These are phyloP conservation scores for Andrographis paniculata DNA, from an alignment of 305 asterid species.

Conservation along the genomic window DNA sequence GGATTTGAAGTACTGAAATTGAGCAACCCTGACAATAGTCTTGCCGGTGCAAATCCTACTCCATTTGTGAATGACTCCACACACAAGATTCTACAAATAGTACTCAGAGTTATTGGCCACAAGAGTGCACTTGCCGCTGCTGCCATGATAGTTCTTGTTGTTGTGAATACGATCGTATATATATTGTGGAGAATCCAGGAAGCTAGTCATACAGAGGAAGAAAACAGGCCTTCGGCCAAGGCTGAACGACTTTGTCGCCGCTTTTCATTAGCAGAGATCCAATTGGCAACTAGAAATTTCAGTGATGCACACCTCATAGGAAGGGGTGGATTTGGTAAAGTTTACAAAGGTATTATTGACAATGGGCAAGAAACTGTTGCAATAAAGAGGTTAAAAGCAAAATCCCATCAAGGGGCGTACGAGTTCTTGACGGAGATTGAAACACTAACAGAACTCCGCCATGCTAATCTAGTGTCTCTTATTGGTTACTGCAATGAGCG, in stretches of 20 bases:
- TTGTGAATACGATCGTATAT: slow-evolving; percentile 20
- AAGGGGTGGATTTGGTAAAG: slow-evolving; percentile 83
- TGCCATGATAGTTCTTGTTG: slow-evolving; percentile 22
- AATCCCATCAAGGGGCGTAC: slow-evolving; percentile 54
- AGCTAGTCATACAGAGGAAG: slow-evolving; percentile 30
- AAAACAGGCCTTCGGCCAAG: slow-evolving; percentile 16
- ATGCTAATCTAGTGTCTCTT: slow-evolving; percentile 57
- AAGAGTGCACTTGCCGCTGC: slow-evolving; percentile 9
- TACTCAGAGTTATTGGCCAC: not conserved
- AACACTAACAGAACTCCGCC: slow-evolving; percentile 66
- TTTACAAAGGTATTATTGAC: slow-evolving; percentile 50
- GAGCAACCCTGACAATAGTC: slow-evolving; percentile 37
- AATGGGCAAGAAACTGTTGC: slow-evolving; percentile 40
- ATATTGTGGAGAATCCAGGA: slow-evolving; percentile 31
- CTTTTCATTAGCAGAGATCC: slow-evolving; percentile 52
- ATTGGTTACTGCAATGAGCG: slow-evolving; percentile 72
- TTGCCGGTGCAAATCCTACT: slow-evolving; percentile 32
- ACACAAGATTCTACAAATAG: slow-evolving; percentile 14
- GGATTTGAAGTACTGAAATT: slow-evolving; percentile 46
- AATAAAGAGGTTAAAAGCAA: slow-evolving; percentile 49
- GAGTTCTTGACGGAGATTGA: slow-evolving; percentile 73
- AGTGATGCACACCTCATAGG: slow-evolving; percentile 51
- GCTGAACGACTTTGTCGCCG: slow-evolving; percentile 33
- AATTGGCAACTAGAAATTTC: slow-evolving; percentile 39
- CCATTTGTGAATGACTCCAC: slow-evolving; percentile 14